Evolutionary conservation across 1,139 yeast species (phyloP).

Genomic region (Blastobotrys elegans): DNA sequence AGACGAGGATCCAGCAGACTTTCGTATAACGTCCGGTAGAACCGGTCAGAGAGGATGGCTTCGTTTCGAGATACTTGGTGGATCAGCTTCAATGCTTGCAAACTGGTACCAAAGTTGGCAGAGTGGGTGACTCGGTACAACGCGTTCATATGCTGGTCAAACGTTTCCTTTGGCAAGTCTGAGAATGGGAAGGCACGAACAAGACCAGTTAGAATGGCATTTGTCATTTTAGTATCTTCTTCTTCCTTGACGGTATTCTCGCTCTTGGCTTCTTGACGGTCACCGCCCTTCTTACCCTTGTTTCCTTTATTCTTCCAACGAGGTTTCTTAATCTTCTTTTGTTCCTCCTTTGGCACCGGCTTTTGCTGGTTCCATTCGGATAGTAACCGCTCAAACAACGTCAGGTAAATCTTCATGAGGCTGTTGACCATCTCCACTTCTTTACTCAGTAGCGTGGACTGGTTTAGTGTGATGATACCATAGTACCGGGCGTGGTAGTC

Average conservation of each 20-base stretch:
- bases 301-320: slow-evolving; percentile 40
- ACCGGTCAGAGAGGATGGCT: slow-evolving; percentile 53
- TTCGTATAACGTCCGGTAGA: slow-evolving; percentile 84
- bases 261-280: slow-evolving; percentile 57
- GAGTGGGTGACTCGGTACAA: slow-evolving; percentile 89
- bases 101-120: slow-evolving; percentile 87
- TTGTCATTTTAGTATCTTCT: slow-evolving; percentile 75
- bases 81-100: slow-evolving; percentile 84
- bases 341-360: slow-evolving; percentile 28
- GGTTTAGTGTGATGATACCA: slow-evolving; percentile 82
- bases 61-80: slow-evolving; percentile 54
- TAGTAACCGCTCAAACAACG: slow-evolving; percentile 77
- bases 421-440: slow-evolving; percentile 77
- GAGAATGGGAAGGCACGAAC: slow-evolving; percentile 97
- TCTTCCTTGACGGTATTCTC: slow-evolving; percentile 75
- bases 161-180: slow-evolving; percentile 63
- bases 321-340: slow-evolving; percentile 41
- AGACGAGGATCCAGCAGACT: slow-evolving; percentile 82
- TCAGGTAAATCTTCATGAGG: slow-evolving; percentile 78
- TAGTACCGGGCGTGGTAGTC: slow-evolving; percentile 89
- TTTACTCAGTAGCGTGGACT: slow-evolving; percentile 75
- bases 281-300: slow-evolving; percentile 69
- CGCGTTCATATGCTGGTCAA: slow-evolving; percentile 75
- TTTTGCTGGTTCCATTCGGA: slow-evolving; percentile 59
- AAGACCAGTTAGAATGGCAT: slow-evolving; percentile 90